A percentile compares a stretch with the other conserved stretches of the same genome.
These are phyloP conservation scores for Hordeum marinum DNA, from an alignment of 176 grass and related monocot genomes.

Conservation along the genomic window DNA sequence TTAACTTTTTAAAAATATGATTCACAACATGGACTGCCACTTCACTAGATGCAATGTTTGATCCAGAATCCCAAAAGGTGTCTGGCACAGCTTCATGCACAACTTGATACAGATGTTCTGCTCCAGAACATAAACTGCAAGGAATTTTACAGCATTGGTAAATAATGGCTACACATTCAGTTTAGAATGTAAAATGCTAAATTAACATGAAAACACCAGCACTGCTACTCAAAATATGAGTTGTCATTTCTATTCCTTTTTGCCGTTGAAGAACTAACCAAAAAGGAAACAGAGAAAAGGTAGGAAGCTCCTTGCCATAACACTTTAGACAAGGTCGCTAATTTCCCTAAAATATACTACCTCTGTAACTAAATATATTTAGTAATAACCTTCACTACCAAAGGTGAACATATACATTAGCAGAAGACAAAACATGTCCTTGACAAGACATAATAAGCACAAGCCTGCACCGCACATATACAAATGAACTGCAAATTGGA, in stretches of 20 bases:
- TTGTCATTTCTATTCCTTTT: background rate
- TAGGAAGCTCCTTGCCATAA: background rate
- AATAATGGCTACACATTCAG: slow-evolving; percentile 4
- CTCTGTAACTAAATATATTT: too few species aligned
- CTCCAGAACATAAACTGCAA: slow-evolving; percentile 70
- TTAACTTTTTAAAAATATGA: slow-evolving; percentile 77
- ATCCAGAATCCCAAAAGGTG: slow-evolving; percentile 40
- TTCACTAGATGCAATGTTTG: slow-evolving; percentile 44
- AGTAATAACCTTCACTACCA: background rate
- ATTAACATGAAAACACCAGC: background rate
- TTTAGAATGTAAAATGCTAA: background rate
- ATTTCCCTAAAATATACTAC: background rate
- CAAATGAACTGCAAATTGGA: background rate
- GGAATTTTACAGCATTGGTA: slow-evolving; percentile 4
- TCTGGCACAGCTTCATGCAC: slow-evolving; percentile 58
- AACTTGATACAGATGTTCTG: slow-evolving; percentile 75
- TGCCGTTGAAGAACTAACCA: background rate
- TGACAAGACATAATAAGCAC: background rate
- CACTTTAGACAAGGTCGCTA: background rate
- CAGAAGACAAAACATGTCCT: background rate
- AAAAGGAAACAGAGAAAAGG: background rate
- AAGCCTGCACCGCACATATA: background rate
- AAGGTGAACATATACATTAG: background rate
- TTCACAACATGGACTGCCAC: slow-evolving; percentile 71
- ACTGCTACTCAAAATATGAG: background rate